Base-by-base conservation (phyloP, 305 asterid species). In the Plantago rigida region DNA sequence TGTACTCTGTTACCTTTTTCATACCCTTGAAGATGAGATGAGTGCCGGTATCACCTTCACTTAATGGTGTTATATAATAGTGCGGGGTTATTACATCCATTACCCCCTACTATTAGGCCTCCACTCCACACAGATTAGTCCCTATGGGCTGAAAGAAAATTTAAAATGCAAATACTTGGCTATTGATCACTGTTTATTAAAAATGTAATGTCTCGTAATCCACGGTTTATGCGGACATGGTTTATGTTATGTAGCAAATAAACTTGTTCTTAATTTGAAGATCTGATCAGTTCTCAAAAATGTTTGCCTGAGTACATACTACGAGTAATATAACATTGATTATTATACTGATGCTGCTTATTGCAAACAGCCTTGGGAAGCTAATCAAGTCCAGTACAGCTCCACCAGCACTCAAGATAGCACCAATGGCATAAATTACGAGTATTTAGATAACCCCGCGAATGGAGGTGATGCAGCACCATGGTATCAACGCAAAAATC, bases 291-390 rank as follows among this genome's bases (percentile, higher is more conserved):
- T 24, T 41, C 9, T 52, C 14, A 51, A 17, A 51, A 5, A 13
- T 9, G 11, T 28, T 53, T 53, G 39, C 11, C 13, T 1, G 46
- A 41, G 12, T 41, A 41, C 46, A 41, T 11, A 7, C 2, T 1
- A 31, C 39, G 5, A 31, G 7, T 36, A 36, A 6, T 8, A 31
- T 36, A 36, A 8, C 44, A 9, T 11, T 41, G n/a, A 41, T 9
- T 41, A 9, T 9, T 9, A 1, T 58, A 31, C n/a, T 9, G 13
- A 34, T 50, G 29, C 48, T 42, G 3, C 50, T 60, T 77, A 56
- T 66, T 73, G 45, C 72, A 59, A 75, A 60, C 81, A 88, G 96
- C 96, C 96, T 47, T 92, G 99, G 99, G 96, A 88, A 75, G 78
- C 68, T 19, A 79, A 59, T 71, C 86, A 72, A 66, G 47, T 80